These are phyloP conservation scores for Fusarium oxysporum DNA, from an alignment of 2,329 filamentous ascomycete genomes.

Conservation along the genomic window DNA sequence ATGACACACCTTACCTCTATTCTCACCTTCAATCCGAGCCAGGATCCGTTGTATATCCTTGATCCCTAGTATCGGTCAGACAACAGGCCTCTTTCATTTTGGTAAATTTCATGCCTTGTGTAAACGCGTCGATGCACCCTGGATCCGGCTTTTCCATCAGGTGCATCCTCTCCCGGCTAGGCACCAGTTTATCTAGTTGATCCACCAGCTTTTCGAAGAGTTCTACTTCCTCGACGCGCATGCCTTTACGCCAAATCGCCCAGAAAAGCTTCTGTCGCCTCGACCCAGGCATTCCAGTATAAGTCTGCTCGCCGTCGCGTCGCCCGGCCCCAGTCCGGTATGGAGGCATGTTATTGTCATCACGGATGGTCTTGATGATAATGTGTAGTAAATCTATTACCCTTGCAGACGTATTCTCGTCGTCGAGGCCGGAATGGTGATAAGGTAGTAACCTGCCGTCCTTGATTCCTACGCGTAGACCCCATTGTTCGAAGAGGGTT, in stretches of 20 bases:
- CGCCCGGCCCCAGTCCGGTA: background rate
- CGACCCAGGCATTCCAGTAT: background rate
- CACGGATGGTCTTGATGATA: background rate
- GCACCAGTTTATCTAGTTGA: background rate
- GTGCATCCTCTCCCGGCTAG: background rate
- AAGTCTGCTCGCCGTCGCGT: background rate
- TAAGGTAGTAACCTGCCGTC: background rate
- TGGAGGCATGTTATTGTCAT: background rate
- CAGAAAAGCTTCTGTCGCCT: background rate
- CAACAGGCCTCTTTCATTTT: background rate
- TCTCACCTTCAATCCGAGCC: too few relatives aligned
- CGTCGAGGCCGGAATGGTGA: background rate
- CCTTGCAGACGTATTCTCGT: background rate
- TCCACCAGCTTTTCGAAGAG: background rate
- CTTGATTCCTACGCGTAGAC: conserved; percentile 33
- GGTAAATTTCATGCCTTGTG: background rate
- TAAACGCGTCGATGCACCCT: background rate
- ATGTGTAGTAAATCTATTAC: background rate
- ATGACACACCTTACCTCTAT: too few relatives aligned
- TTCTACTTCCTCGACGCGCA: background rate
- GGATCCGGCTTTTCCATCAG: background rate
- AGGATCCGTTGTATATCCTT: background rate
- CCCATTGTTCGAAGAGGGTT: conserved; percentile 39
- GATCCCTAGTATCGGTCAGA: background rate
- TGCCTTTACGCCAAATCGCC: background rate